Percentiles rank a stretch among this genome's conserved stretches.
Conservation (phyloP, 78 protist species). For the Anaeramoeba ignava region DNA sequence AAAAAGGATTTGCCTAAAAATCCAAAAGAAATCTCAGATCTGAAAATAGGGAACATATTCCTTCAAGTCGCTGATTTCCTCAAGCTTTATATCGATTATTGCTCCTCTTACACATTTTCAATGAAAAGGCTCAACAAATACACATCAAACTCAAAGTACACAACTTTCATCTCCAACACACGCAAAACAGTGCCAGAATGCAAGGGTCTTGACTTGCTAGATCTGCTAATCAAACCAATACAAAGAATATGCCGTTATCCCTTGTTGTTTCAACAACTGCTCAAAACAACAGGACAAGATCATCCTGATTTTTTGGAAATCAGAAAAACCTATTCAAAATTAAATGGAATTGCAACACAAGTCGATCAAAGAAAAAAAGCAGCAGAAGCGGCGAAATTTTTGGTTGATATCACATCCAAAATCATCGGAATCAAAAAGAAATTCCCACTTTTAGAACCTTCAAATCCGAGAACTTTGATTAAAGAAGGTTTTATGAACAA, state of each 20-base stretch:
- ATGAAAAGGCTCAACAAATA: background rate
- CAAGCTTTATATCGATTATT: background rate
- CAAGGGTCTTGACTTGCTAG: background rate
- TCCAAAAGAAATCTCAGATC: background rate
- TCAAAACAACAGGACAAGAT: background rate
- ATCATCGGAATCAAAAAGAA: background rate
- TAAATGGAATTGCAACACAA: background rate
- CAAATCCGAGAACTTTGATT: background rate
- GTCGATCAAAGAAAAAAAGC: background rate
- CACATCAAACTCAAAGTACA: background rate
- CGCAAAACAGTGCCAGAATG: background rate
- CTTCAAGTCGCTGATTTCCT: background rate
- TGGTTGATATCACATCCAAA: background rate
- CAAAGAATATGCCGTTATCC: background rate
- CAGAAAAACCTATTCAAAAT: background rate
- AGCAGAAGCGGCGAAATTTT: background rate
- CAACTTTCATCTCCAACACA: background rate
- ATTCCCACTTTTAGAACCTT: background rate
- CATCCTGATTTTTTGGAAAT: background rate
- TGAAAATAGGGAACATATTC: background rate
- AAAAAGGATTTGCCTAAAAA: background rate
- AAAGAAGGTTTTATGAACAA: background rate
- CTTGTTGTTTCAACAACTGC: background rate
- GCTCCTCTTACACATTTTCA: background rate
- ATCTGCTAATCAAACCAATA: background rate